Evolutionary conservation across 148 eudicot genomes (phyloP).

Genomic region (Polygonum aviculare): DNA sequence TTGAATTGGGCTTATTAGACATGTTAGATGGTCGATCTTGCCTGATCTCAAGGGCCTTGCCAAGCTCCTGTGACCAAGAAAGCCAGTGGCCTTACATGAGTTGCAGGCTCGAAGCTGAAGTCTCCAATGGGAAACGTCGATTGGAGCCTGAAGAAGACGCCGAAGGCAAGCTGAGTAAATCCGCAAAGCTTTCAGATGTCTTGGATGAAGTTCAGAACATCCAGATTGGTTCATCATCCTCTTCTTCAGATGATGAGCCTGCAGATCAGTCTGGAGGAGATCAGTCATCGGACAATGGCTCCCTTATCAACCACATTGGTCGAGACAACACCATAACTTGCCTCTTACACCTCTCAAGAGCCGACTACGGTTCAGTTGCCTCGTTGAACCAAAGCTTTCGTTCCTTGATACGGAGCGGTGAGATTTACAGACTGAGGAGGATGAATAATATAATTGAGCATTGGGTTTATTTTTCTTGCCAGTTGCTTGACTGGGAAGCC

Average conservation of each 20-base stretch:
- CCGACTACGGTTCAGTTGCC: constrained; percentile 16
- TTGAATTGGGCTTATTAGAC: background rate
- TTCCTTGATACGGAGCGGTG: constrained; percentile 18
- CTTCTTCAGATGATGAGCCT: constrained; percentile 2
- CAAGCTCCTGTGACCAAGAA: constrained; percentile 16
- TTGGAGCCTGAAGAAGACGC: constrained; percentile 18
- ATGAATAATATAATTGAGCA: constrained; percentile 16
- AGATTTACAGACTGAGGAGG: constrained; percentile 34
- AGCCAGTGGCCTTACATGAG: constrained; percentile 18
- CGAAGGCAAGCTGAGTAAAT: constrained; percentile 16
- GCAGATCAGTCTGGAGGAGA: background rate
- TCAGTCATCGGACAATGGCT: constrained; percentile 1
- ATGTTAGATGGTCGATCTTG: constrained; percentile 29
- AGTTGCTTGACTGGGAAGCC: constrained; percentile 28
- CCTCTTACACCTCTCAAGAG: constrained; percentile 6
- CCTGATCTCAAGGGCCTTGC: constrained; percentile 16
- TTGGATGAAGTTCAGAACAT: background rate
- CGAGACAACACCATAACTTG: constrained; percentile 14
- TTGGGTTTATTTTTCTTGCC: constrained; percentile 30
- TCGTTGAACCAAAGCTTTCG: constrained; percentile 12
- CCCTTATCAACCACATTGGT: constrained; percentile 9
- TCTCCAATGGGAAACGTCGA: constrained; percentile 13
- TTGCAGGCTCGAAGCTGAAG: constrained; percentile 1
- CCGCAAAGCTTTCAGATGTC: constrained; percentile 16
- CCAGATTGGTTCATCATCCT: constrained; percentile 9